phyloP scores from a whole-genome alignment of 805 yeast genomes.

The Starmerella geochares region DNA sequence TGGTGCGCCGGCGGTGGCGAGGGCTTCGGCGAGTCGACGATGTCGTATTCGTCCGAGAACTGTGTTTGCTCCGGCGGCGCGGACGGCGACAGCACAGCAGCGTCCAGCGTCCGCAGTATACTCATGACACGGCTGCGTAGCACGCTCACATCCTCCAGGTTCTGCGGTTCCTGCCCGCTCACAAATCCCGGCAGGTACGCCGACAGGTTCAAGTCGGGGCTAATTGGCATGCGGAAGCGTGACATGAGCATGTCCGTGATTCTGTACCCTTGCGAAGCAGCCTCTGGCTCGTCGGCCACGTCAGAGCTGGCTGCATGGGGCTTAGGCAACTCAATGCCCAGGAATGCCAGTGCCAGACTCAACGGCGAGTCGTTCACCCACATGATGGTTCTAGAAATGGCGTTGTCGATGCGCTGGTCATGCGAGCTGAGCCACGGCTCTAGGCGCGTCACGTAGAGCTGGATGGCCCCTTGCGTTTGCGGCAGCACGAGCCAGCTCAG shows the following conservation, averaged over 20 bases:
- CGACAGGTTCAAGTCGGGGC: slow-evolving; percentile 22
- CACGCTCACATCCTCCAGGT: slow-evolving; percentile 5
- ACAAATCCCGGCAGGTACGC: slow-evolving; percentile 18
- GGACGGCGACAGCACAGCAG: background rate
- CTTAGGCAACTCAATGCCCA: slow-evolving; percentile 21
- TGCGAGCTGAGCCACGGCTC: slow-evolving; percentile 35
- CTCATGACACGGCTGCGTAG: slow-evolving; percentile 19
- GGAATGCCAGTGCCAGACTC: slow-evolving; percentile 13
- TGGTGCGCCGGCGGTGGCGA: slow-evolving; percentile 11
- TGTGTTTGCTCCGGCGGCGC: background rate
- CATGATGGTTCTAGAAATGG: slow-evolving; percentile 20
- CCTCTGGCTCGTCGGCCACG: slow-evolving; percentile 6
- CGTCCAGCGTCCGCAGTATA: slow-evolving; percentile 18
- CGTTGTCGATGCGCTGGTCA: slow-evolving; percentile 32
- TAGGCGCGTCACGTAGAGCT: slow-evolving; percentile 34
- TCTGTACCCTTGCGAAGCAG: background rate
- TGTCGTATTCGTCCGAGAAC: slow-evolving; percentile 17
- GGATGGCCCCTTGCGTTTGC: slow-evolving; percentile 39
- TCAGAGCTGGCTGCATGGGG: background rate
- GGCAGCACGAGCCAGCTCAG: slow-evolving; percentile 55
- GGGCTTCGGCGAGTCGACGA: slow-evolving; percentile 15
- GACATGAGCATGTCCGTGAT: slow-evolving; percentile 25
- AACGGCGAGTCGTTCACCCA: slow-evolving; percentile 12
- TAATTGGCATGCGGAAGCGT: slow-evolving; percentile 26
- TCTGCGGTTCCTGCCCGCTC: background rate